Conservation (phyloP, 805 yeast species). For the Starmerella tilneyi region DNA sequence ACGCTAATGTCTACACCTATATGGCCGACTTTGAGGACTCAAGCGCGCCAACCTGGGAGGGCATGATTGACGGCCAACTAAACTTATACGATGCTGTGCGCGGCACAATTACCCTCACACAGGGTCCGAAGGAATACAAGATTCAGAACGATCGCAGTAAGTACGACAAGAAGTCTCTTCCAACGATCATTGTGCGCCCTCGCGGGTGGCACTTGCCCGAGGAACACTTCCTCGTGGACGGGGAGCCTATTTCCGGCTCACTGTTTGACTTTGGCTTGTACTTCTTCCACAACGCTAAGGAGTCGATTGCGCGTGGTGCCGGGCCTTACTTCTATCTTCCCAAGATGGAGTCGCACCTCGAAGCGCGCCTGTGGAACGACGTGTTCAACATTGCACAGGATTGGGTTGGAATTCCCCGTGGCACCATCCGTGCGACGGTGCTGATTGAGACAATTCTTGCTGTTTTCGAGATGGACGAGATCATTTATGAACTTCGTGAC, state of each 20-base stretch:
- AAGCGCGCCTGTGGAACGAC: slow-evolving; percentile 68
- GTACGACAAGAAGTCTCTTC: slow-evolving; percentile 35
- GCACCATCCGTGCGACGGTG: slow-evolving; percentile 62
- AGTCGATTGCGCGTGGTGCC: slow-evolving; percentile 44
- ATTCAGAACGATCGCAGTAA: slow-evolving; percentile 40
- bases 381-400: slow-evolving; percentile 57
- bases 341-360: slow-evolving; percentile 67
- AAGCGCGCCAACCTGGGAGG: slow-evolving; percentile 59
- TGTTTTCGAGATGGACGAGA: slow-evolving; percentile 70
- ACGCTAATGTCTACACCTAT: slow-evolving; percentile 58
- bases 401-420: slow-evolving; percentile 51
- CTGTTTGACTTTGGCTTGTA: slow-evolving; percentile 61
- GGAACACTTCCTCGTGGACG: slow-evolving; percentile 55
- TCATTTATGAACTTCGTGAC: slow-evolving; percentile 59
- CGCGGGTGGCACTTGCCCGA: slow-evolving; percentile 70
- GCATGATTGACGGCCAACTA: slow-evolving; percentile 58
- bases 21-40: slow-evolving; percentile 73
- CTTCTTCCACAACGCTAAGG: slow-evolving; percentile 59
- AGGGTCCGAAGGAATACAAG: slow-evolving; percentile 39
- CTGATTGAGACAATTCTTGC: slow-evolving; percentile 64
- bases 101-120: slow-evolving; percentile 38
- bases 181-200: slow-evolving; percentile 45
- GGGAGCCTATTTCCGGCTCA: slow-evolving; percentile 56
- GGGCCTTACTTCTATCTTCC: slow-evolving; percentile 70
- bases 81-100: slow-evolving; percentile 62